Percentiles rank a stretch among this genome's conserved stretches.
phyloP scores from a whole-genome alignment of 306 rosid genomes.

The Quercus cerris region DNA sequence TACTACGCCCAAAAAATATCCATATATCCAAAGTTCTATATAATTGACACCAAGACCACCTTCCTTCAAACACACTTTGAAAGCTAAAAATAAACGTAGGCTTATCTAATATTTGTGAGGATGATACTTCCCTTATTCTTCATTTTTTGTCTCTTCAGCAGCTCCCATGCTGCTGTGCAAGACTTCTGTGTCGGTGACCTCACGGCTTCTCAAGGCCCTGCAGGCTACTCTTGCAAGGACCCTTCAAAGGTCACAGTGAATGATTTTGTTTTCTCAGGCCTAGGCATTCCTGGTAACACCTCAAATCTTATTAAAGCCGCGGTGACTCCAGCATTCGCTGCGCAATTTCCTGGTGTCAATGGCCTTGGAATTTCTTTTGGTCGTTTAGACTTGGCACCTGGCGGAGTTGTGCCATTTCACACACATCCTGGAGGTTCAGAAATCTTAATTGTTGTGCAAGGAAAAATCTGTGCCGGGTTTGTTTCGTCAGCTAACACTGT shows the following conservation, averaged over 20 bases:
- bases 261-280: constrained; percentile 59
- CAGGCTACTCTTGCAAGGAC: constrained; percentile 73
- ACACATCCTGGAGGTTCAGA: constrained; percentile 82
- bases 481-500: constrained; percentile 53
- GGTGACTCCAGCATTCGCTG: constrained; percentile 53
- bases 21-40: background rate
- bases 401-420: constrained; percentile 82
- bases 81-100: background rate
- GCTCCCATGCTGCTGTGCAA: constrained; percentile 53
- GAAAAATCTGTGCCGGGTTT: constrained; percentile 61
- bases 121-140: constrained; percentile 41
- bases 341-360: constrained; percentile 61
- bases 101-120: constrained; percentile 18
- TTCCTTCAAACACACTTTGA: background rate
- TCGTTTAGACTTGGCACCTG: constrained; percentile 55
- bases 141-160: constrained; percentile 27
- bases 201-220: constrained; percentile 46
- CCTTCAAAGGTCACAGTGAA: constrained; percentile 41
- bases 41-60: constrained; percentile 10
- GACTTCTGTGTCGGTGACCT: constrained; percentile 87
- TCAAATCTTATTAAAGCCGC: constrained; percentile 76
- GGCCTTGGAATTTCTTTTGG: constrained; percentile 76
- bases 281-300: constrained; percentile 65
- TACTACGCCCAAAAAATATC: background rate
- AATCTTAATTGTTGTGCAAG: constrained; percentile 38